Percentiles rank a stretch among this genome's conserved stretches.
These are phyloP conservation scores for Kregervanrija delftensis DNA, from an alignment of 805 yeast genomes.

Conservation along the genomic window DNA sequence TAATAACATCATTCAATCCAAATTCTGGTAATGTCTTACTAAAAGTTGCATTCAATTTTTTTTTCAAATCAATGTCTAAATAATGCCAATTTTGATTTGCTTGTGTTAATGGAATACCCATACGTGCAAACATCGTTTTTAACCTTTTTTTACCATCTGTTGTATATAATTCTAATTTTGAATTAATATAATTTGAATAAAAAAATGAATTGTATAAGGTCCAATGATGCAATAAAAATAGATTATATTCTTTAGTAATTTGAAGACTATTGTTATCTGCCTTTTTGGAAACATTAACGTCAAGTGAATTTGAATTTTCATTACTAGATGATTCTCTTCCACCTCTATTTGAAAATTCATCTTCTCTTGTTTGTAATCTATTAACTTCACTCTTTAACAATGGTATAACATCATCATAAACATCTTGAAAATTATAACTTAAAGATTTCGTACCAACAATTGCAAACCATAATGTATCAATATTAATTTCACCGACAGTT, in stretches of 20 bases:
- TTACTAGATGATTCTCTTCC: not conserved
- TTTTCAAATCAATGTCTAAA: constrained; percentile 74
- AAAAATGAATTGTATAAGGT: constrained; percentile 84
- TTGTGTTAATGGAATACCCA: constrained; percentile 88
- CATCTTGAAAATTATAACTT: constrained; percentile 64
- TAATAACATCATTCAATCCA: constrained; percentile 74
- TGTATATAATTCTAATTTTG: constrained; percentile 82
- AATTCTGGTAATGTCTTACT: constrained; percentile 63
- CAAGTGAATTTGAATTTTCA: not conserved
- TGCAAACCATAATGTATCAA: constrained; percentile 73
- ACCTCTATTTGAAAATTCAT: constrained; percentile 4
- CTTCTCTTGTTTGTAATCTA: constrained; percentile 41
- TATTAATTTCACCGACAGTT: constrained; percentile 72
- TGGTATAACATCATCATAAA: constrained; percentile 68
- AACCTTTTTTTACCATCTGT: constrained; percentile 83
- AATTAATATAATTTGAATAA: constrained; percentile 86
- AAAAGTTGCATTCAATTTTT: constrained; percentile 62
- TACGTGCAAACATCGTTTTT: constrained; percentile 88
- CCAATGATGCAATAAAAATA: constrained; percentile 88
- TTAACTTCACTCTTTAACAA: constrained; percentile 75
- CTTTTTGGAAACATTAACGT: constrained; percentile 19
- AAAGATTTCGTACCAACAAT: constrained; percentile 84
- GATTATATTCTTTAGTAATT: constrained; percentile 76
- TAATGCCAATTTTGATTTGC: constrained; percentile 92
- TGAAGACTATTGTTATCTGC: constrained; percentile 36